phyloP scores from a whole-genome alignment of 2,329 filamentous ascomycete species.

The Scopulariopsis brevicaulis region DNA sequence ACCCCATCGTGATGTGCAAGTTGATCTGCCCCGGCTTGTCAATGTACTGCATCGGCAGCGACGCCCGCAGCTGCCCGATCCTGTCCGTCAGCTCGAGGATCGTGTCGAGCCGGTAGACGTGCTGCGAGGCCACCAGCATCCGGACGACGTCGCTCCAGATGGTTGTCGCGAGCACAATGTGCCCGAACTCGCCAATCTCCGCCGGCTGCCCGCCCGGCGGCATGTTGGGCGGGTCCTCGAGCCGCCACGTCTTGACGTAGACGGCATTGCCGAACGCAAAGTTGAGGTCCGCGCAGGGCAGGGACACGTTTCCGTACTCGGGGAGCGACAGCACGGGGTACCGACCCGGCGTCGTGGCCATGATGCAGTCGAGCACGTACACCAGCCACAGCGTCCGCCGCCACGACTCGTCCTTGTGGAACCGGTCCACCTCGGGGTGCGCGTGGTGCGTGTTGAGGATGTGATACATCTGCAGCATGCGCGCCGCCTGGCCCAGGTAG shows the following conservation, averaged over 20 bases:
- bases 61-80: conserved; percentile 42
- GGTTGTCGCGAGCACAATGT: conserved; percentile 48
- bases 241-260: conserved; percentile 42
- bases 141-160: conserved; percentile 51
- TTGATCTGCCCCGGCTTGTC: conserved; percentile 51
- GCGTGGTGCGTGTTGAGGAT: conserved; percentile 44
- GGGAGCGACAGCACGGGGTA: conserved; percentile 42
- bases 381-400: conserved; percentile 51
- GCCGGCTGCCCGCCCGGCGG: conserved; percentile 26
- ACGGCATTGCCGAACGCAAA: conserved; percentile 51
- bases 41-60: conserved; percentile 46
- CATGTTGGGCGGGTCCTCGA: conserved; percentile 23
- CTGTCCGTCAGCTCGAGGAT: conserved; percentile 38
- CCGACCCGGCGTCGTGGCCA: conserved; percentile 50
- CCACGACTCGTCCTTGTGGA: conserved; percentile 49
- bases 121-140: conserved; percentile 43
- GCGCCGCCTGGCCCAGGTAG: conserved; percentile 50
- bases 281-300: conserved; percentile 51
- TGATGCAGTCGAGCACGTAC: conserved; percentile 50
- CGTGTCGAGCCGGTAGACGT: conserved; percentile 41
- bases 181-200: conserved; percentile 49
- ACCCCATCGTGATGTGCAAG: conserved; percentile 53
- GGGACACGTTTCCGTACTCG: conserved; percentile 41
- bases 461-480: conserved; percentile 54
- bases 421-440: conserved; percentile 41